Conservation (phyloP, 805 yeast species). For the Kluyveromyces dobzhanskii region DNA sequence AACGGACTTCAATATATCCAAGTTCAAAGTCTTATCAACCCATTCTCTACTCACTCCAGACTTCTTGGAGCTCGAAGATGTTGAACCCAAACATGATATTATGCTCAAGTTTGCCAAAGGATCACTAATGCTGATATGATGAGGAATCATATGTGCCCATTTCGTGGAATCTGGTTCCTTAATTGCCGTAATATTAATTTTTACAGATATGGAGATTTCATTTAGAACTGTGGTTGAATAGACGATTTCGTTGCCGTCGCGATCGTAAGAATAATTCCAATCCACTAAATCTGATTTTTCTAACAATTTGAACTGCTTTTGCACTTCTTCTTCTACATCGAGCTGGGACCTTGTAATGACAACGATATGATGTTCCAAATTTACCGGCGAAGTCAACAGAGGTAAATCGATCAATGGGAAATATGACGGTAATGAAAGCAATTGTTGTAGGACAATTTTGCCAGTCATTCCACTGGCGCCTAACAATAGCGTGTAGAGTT, state of each 20-base stretch:
- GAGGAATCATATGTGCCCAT: slow-evolving; percentile 11
- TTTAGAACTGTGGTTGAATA: neutral
- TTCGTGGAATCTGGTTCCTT: slow-evolving; percentile 8
- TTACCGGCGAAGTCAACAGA: neutral
- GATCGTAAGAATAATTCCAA: neutral
- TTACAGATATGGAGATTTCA: neutral
- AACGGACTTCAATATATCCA: slow-evolving; percentile 11
- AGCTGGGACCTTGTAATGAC: neutral
- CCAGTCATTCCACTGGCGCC: slow-evolving; percentile 23
- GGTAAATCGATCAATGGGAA: slow-evolving; percentile 1
- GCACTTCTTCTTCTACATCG: slow-evolving; percentile 4
- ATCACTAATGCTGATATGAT: neutral
- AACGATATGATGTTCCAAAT: neutral
- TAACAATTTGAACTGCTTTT: neutral
- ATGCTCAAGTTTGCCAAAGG: slow-evolving; percentile 1
- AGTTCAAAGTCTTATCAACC: slow-evolving; percentile 17
- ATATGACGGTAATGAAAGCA: slow-evolving; percentile 8
- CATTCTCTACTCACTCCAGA: slow-evolving; percentile 8
- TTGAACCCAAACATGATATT: slow-evolving; percentile 15
- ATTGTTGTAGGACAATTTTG: slow-evolving; percentile 8
- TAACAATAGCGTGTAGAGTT: slow-evolving; percentile 8
- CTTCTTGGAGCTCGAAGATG: slow-evolving; percentile 7
- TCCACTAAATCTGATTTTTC: neutral
- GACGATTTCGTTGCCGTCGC: neutral
- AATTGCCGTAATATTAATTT: neutral